Conservation (phyloP, 768 basidiomycete genomes). For the Paxillus rubicundulus region DNA sequence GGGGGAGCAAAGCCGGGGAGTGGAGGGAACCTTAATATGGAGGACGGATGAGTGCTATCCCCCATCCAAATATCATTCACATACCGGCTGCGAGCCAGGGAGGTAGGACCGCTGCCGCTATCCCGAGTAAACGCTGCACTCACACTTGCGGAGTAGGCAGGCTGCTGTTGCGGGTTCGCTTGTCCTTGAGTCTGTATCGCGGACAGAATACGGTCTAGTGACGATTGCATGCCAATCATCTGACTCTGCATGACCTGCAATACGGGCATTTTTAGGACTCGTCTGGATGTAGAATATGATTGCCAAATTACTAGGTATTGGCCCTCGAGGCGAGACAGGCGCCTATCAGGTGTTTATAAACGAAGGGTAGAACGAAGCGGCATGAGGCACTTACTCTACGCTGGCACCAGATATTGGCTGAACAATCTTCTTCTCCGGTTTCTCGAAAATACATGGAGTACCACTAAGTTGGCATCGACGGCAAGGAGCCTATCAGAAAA, state of each 20-base stretch:
- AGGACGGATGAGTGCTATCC: constrained; percentile 28
- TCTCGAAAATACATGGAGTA: constrained; percentile 82
- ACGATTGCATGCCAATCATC: constrained; percentile 93
- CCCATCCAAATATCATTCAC: constrained; percentile 4
- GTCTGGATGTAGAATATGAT: background rate
- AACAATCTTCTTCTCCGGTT: constrained; percentile 82
- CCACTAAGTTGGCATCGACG: constrained; percentile 84
- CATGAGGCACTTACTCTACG: constrained; percentile 58
- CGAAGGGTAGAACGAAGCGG: constrained; percentile 3
- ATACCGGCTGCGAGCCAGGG: constrained; percentile 31
- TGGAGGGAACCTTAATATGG: constrained; percentile 64
- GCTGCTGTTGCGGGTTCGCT: constrained; percentile 29
- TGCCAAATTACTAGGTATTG: constrained; percentile 65
- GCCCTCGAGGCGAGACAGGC: constrained; percentile 79
- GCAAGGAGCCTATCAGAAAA: constrained; percentile 71
- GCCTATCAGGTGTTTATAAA: constrained; percentile 44
- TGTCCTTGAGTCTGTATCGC: constrained; percentile 52
- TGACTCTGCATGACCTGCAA: constrained; percentile 85
- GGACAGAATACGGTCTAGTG: constrained; percentile 76
- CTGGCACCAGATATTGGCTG: constrained; percentile 60
- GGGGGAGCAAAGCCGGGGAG: constrained; percentile 91
- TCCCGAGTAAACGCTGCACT: constrained; percentile 19
- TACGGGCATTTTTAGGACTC: background rate
- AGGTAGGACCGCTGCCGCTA: constrained; percentile 25
- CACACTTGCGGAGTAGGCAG: constrained; percentile 11